Base-by-base conservation (phyloP, 768 basidiomycete genomes). In the Lepiota venenata region DNA sequence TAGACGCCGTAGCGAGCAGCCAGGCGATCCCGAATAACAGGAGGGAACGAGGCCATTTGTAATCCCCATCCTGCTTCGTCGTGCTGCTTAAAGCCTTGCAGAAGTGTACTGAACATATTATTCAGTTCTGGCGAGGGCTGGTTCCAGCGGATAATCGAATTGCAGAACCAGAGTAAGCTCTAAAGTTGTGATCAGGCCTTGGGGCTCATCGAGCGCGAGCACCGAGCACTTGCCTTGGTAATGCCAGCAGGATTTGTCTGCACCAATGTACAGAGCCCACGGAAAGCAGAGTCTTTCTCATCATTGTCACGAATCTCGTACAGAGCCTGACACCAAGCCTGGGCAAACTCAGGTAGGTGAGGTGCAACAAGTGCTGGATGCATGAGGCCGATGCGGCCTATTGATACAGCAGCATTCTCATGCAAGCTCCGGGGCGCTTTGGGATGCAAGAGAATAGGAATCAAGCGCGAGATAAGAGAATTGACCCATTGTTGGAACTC, bases 301-400 rank as follows among this genome's bases (percentile, higher is more conserved):
- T 98, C 96, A 64, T 98, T 99, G 64, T 99, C 97, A 59, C 97
- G 87, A 68, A 99, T 99, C 71, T 98, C 97, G 66, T 94, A 94
- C 50, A 99, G 74, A 6, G 96, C 94, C 63, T 92, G 91, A 69
- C 96, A 97, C 97, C 97, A 99, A 12, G 90, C 85, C 68, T 92
- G 90, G 4, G 93, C 94, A 69, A 98, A 98, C 60, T 89, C 87
- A 0, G 84, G 80, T 25, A 98, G 74, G 64, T 94, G 86, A 20
- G 94, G 93, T 10, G 96, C 93, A 45, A 98, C 93, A 18, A 91
- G 70, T 16, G 73, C 69, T 0, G 97, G 97, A 65, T 93, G 94
- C 77, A 95, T 93, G 56, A 98, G 76, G 5, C 96, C 95, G 54
- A 98, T 88, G 22, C 97, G 83, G 18, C 97, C 97, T 62, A 99